Conservation (phyloP, 345 rosid genomes). For the Draba incana region DNA sequence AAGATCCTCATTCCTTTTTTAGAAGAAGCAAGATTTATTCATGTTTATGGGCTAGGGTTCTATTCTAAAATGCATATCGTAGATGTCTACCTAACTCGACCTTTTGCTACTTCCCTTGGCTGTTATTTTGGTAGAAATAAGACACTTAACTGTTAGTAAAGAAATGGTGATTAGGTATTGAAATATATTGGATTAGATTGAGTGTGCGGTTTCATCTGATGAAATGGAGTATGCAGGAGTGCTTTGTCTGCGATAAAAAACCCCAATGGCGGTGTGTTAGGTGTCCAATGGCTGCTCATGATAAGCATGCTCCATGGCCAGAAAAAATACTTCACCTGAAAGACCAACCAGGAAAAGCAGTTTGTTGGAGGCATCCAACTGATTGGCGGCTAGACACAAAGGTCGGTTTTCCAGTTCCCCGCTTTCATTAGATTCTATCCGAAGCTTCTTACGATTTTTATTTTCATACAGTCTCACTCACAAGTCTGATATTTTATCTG, state of each 20-base stretch:
- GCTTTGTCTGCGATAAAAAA: constrained; percentile 75
- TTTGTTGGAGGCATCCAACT: constrained; percentile 94
- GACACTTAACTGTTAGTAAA: neutral
- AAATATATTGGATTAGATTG: constrained; percentile 9
- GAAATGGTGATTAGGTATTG: constrained; percentile 13
- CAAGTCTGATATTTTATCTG: constrained; percentile 60
- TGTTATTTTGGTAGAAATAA: neutral
- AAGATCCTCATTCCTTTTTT: constrained; percentile 36
- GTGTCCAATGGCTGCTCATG: constrained; percentile 74
- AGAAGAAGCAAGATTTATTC: constrained; percentile 23
- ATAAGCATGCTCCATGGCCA: constrained; percentile 84
- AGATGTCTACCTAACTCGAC: neutral
- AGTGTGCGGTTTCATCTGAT: constrained; percentile 7
- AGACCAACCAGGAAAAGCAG: constrained; percentile 61
- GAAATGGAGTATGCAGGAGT: constrained; percentile 52
- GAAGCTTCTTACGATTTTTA: constrained; percentile 16
- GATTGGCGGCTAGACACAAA: constrained; percentile 67
- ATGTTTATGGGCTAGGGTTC: neutral
- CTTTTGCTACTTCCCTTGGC: constrained; percentile 7
- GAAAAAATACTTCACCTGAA: constrained; percentile 59
- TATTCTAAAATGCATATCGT: neutral
- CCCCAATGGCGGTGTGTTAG: constrained; percentile 68
- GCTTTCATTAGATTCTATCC: constrained; percentile 38
- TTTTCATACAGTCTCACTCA: constrained; percentile 63
- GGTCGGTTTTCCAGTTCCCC: constrained; percentile 68